Base-by-base conservation (phyloP, 2,329 filamentous ascomycete genomes). In the Akanthomyces muscarius region DNA sequence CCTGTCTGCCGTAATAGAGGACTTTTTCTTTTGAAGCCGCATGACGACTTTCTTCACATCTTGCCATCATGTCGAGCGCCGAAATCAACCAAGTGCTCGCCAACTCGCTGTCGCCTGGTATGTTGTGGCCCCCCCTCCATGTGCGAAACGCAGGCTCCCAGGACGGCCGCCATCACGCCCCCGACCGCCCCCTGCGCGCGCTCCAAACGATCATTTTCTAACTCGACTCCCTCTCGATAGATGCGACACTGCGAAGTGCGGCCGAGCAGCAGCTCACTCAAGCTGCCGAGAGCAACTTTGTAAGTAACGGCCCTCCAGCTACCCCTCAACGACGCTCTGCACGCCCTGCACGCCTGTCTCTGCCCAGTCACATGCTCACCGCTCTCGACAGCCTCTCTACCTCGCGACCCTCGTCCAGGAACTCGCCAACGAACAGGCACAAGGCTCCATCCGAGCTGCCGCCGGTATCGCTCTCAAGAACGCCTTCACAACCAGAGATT, bases 1-100 rank as follows among this genome's bases (percentile, higher is more conserved):
- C 28, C 51, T 13, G 42, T 55, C 28, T 54, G 41, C 45, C 11
- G 59, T 16, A 54, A 41, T 47, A 61, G 59, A 54, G 59, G 59
- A 47, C 23, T 16, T 55, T 45, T 55, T 65, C 16, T 58, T 38
- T 56, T 38, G 67, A 68, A 70, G 66, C 72, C 74, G 74, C 73
- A 77, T 77, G 75, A 74, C 72, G 72, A 74, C 66, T 69, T 70
- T 68, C 65, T 66, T 66, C 62, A 65, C 69, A 68, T 70, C 72
- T 73, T 72, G 71, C 74, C 76, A 82, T 74, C 78, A 92, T 86
- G 84, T 85, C 83, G 78, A 85, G 82, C 82, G 81, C 96, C 90
- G 92, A 98, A 83, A 96, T 98, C 83, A 96, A 94, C 83, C 89
- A 92, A 82, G 94, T 99, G 83, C 90, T 99, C 83, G 88, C 92